Base-by-base conservation (phyloP, 495 filamentous ascomycete species). In the Cercophora sp. region DNA sequence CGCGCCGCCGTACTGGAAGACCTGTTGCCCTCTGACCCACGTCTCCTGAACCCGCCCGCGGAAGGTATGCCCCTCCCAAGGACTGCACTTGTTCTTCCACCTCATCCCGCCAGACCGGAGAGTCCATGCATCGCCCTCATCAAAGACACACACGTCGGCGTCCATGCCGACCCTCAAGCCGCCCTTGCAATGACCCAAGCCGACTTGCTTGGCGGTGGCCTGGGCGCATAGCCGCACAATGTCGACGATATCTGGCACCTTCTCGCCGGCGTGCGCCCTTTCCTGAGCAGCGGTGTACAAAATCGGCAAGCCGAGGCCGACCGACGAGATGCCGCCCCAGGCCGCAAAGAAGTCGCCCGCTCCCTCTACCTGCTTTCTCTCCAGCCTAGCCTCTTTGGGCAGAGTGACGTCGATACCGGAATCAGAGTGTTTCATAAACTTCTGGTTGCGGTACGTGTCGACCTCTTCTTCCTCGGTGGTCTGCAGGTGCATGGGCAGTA, bases 281-380 rank as follows among this genome's bases (percentile, higher is more conserved):
- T 80, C 76, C 44, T 62, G 57, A 18, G 86, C 80, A 50, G 88
- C 83, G 0, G 92, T 95, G 85, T 89, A 89, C 4, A 98, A 79
- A 57, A 98, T 95, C 8, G 86, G 86, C 4, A 98, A 79, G 1
- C 93, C 93, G 13, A 98, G 77, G 1, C 93, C 93, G 44, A 98
- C 93, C 19, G 87, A 91, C 13, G 87, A 92, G 64, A 98, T 93
- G 37, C 93, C 93, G 36, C 93, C 93, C 93, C 93, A 98, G 1
- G 91, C 90, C 16, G 87, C 81, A 69, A 96, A 91, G 79, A 98
- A 98, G 70, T 97, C 86, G 35, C 92, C 89, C 71, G 66, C 47
- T 4, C 48, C 43, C 55, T 57, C 19, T 26, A 27, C 57, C 25
- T 45, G 34, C 11, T 15, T 16, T 6, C 2, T 6, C 16, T 8